These are phyloP conservation scores for Candida glaebosa DNA, from an alignment of 805 yeast genomes.

Conservation along the genomic window DNA sequence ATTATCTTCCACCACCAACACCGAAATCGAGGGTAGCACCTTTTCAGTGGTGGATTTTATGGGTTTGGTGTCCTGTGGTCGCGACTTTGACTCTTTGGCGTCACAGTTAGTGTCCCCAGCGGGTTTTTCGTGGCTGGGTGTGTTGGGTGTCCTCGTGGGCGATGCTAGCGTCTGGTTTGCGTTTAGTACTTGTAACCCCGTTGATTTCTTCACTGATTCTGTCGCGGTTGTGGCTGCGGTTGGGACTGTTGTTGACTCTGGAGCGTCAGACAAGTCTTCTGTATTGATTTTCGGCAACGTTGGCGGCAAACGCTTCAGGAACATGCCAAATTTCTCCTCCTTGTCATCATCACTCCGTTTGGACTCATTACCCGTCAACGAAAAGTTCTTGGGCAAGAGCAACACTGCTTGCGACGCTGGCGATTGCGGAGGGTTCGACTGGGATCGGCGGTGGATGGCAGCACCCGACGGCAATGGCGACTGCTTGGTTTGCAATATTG, in stretches of 20 bases:
- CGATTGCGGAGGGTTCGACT: conserved; percentile 26
- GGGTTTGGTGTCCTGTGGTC: background rate
- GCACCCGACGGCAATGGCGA: conserved; percentile 17
- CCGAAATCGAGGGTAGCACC: conserved; percentile 85
- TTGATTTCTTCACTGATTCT: background rate
- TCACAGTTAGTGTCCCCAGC: background rate
- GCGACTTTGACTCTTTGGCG: background rate
- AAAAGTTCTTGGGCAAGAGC: conserved; percentile 47
- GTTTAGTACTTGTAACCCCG: background rate
- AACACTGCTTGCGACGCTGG: conserved; percentile 42
- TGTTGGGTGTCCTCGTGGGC: conserved; percentile 1
- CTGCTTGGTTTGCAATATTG: conserved; percentile 5
- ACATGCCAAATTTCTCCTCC: background rate
- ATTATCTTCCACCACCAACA: conserved; percentile 93
- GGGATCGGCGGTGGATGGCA: conserved; percentile 26
- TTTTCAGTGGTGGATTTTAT: conserved; percentile 45
- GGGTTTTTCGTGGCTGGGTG: background rate
- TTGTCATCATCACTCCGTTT: background rate
- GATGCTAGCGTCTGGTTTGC: background rate
- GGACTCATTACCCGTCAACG: conserved; percentile 17
- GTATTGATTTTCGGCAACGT: background rate
- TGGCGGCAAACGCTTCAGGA: background rate
- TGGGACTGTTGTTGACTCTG: background rate
- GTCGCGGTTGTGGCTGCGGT: too few relatives aligned
- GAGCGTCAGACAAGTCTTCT: background rate